Evolutionary conservation across 257 asterid genomes (phyloP).

Genomic region (Paulownia fortunei): DNA sequence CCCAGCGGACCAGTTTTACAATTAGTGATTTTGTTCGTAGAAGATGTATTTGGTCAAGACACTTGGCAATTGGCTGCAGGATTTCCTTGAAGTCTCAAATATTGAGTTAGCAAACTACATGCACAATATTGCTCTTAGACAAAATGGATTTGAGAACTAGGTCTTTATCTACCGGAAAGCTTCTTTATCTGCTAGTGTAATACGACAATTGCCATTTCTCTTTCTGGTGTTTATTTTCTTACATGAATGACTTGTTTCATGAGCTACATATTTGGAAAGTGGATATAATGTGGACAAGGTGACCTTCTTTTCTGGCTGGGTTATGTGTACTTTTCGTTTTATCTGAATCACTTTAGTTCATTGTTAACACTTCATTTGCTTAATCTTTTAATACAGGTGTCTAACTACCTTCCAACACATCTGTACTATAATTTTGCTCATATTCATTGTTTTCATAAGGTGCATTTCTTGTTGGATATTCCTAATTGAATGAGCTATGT

Average conservation of each 20-base stretch:
- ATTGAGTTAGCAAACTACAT: slow-evolving; percentile 13
- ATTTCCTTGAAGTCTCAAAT: neutral
- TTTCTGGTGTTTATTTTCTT: neutral
- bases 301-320: slow-evolving; percentile 12
- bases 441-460: slow-evolving; percentile 15
- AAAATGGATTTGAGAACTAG: slow-evolving; percentile 8
- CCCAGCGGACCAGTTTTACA: neutral
- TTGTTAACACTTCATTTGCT: neutral
- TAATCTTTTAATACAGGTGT: neutral
- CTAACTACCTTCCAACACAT: neutral
- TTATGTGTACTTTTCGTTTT: slow-evolving; percentile 7
- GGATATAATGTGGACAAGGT: slow-evolving; percentile 19
- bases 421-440: slow-evolving; percentile 1
- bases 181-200: neutral
- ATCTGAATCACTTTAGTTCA: neutral
- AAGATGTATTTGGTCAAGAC: neutral
- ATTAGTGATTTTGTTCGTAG: slow-evolving; percentile 7
- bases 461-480: slow-evolving; percentile 4
- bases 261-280: neutral
- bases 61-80: slow-evolving; percentile 15
- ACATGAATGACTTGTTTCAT: slow-evolving; percentile 1
- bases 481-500: slow-evolving; percentile 17
- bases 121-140: slow-evolving; percentile 3
- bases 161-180: slow-evolving; percentile 17
- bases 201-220: neutral